phyloP scores from a whole-genome alignment of 1,284 basidiomycete species.

The Lignosus rhinocerotis region DNA sequence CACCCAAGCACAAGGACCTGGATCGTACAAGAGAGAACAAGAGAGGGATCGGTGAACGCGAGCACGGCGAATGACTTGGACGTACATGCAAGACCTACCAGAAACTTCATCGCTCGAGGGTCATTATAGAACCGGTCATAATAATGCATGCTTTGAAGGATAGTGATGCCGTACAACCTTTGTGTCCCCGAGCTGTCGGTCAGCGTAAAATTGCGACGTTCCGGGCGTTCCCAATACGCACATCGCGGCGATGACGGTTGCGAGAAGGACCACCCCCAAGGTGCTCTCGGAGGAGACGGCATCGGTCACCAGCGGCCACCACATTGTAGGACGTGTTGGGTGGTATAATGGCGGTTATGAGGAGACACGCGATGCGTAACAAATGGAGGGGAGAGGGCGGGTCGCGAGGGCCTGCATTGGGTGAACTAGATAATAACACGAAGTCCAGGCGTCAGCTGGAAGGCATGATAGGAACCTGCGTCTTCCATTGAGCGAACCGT shows the following conservation, averaged over 20 bases:
- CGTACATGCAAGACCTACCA: conserved; percentile 2
- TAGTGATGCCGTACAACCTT: conserved; percentile 21
- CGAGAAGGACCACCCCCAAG: conserved; percentile 17
- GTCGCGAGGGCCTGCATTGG: neutral
- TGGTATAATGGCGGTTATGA: neutral
- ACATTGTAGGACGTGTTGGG: conserved; percentile 3
- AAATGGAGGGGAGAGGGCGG: neutral
- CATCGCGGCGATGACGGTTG: conserved; percentile 16
- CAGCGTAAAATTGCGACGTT: neutral
- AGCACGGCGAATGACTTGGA: neutral
- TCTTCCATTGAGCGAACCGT: neutral
- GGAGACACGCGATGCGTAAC: neutral
- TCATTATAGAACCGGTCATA: conserved; percentile 18
- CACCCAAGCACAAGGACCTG: conserved; percentile 19
- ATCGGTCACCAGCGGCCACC: conserved; percentile 18
- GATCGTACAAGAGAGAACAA: neutral
- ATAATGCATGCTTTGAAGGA: conserved; percentile 19
- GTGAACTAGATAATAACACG: neutral
- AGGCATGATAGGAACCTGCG: neutral
- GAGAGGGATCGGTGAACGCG: neutral
- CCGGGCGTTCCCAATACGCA: neutral
- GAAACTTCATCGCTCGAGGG: conserved; percentile 10
- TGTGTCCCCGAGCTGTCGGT: neutral
- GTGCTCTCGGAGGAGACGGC: conserved; percentile 12
- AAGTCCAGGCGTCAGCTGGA: neutral